phyloP scores from a whole-genome alignment of 139 green algal species.

The Diplosphaera chodatii region DNA sequence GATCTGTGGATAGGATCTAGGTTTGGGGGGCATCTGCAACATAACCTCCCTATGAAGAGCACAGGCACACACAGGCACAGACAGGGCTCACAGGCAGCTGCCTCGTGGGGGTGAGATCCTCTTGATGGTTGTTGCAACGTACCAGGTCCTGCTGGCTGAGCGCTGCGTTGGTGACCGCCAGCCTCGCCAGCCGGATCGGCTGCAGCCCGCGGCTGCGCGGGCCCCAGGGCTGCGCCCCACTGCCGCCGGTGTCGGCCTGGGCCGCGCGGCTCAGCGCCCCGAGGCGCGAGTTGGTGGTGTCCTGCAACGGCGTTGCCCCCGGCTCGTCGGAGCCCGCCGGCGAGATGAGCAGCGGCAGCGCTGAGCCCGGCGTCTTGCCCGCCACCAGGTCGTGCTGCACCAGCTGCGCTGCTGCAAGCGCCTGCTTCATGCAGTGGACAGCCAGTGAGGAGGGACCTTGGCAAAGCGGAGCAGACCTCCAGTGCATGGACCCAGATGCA shows the following conservation, averaged over 20 bases:
- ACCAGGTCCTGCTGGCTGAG: constrained; percentile 2
- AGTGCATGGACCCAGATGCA: too few species aligned
- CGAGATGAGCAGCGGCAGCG: constrained; percentile 16
- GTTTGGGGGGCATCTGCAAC: too few species aligned
- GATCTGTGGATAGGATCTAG: too few species aligned
- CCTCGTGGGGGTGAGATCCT: too few species aligned
- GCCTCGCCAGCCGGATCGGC: neutral
- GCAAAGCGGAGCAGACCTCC: too few species aligned
- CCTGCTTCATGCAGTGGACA: constrained; percentile 8
- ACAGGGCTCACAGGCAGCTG: too few species aligned
- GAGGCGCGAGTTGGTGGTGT: neutral
- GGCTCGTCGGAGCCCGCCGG: constrained; percentile 20
- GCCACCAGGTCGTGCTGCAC: constrained; percentile 14
- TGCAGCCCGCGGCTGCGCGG: neutral
- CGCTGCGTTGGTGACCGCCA: neutral
- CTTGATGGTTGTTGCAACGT: too few species aligned
- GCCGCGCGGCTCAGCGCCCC: neutral
- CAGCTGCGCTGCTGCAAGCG: constrained; percentile 8
- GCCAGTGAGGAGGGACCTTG: too few species aligned
- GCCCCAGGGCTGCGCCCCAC: too few species aligned
- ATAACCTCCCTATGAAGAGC: too few species aligned
- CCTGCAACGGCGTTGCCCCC: constrained; percentile 9
- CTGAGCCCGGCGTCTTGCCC: constrained; percentile 17
- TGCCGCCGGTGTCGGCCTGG: neutral
- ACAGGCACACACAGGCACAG: too few species aligned